Evolutionary conservation across 768 basidiomycete species (phyloP).

Genomic region (Hydnum rufescens): DNA sequence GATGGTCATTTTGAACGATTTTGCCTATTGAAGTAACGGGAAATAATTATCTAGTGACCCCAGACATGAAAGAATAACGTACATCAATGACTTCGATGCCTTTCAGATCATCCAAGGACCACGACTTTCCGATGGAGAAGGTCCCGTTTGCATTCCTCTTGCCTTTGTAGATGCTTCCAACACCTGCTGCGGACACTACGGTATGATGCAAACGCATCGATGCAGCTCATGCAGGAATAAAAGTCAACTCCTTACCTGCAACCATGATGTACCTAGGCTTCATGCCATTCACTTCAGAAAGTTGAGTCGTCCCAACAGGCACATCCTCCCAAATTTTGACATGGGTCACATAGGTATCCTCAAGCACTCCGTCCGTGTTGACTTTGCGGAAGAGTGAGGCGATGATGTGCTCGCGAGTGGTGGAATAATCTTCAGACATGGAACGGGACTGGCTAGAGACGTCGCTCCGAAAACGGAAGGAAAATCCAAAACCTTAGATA

Average conservation of each 20-base stretch:
- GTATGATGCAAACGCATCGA: constrained; percentile 16
- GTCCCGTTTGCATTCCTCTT: constrained; percentile 87
- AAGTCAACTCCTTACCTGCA: constrained; percentile 44
- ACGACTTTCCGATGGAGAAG: constrained; percentile 95
- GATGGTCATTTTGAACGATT: constrained; percentile 61
- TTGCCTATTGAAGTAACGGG: constrained; percentile 25
- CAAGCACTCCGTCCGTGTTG: constrained; percentile 39
- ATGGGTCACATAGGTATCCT: constrained; percentile 72
- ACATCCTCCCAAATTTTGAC: constrained; percentile 92
- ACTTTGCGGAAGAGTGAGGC: constrained; percentile 64
- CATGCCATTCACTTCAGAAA: constrained; percentile 28
- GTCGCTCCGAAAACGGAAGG: too few relatives aligned
- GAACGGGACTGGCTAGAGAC: too few relatives aligned
- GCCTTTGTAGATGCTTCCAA: constrained; percentile 80
- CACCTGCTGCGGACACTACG: constrained; percentile 40
- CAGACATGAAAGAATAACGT: constrained; percentile 18
- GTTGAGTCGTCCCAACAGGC: not conserved
- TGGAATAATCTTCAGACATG: constrained; percentile 8
- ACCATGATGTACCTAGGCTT: constrained; percentile 86
- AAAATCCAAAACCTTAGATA: too few relatives aligned
- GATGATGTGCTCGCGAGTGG: constrained; percentile 33
- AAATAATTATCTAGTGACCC: not conserved
- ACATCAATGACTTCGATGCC: constrained; percentile 60
- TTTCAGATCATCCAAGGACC: constrained; percentile 68
- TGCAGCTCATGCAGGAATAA: constrained; percentile 8